Conservation (phyloP, 495 filamentous ascomycete genomes). For the Daldinia childiae region DNA sequence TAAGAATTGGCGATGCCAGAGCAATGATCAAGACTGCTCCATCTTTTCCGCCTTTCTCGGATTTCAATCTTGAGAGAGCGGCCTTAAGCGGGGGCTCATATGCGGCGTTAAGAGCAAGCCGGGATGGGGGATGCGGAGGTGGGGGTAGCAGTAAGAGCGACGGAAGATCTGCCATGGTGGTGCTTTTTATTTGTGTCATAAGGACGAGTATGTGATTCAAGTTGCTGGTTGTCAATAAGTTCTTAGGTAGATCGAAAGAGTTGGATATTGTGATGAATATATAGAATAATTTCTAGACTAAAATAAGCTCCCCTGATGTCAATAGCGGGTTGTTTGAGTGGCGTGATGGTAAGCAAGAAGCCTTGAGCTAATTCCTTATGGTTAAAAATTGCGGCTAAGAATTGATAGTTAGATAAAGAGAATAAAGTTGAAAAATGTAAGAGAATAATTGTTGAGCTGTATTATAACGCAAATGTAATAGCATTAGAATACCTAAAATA, state of each 20-base stretch:
- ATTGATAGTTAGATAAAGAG: neutral
- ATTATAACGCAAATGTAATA: neutral
- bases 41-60: conserved; percentile 39
- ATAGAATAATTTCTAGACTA: neutral
- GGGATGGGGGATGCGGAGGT: conserved; percentile 59
- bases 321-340: neutral
- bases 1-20: conserved; percentile 62
- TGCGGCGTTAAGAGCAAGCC: conserved; percentile 60
- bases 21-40: conserved; percentile 62
- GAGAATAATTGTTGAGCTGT: neutral
- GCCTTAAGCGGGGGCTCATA: conserved; percentile 64
- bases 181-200: neutral
- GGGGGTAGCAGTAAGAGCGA: conserved; percentile 68
- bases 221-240: neutral
- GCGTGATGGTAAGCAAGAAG: neutral
- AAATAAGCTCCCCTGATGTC: neutral
- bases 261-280: neutral
- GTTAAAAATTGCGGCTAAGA: neutral
- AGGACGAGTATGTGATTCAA: neutral
- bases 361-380: neutral
- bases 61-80: conserved; percentile 56
- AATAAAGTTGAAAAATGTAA: neutral
- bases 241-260: neutral
- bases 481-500: neutral
- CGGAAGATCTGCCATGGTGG: conserved; percentile 43